Evolutionary conservation across 805 yeast genomes (phyloP), one percentile per base, ranked within the genome.

Genomic region (Wickerhamiella azyma): DNA sequence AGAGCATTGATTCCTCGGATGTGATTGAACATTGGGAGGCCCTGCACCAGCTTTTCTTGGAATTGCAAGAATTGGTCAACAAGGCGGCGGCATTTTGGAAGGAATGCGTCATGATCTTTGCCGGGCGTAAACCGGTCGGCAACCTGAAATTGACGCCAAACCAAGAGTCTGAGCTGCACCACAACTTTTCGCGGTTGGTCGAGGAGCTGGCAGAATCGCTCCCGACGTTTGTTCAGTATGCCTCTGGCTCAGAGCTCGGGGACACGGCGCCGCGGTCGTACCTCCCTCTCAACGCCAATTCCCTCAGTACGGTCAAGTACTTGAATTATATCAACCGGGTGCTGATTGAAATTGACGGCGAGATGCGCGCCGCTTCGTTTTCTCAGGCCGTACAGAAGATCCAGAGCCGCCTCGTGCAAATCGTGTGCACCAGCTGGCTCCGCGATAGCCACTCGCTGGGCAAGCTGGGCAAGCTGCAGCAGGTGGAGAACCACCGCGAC

Each of bases 251-350:
- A n/a, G 30, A 28, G 30, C 37, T 37, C n/a, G 46, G 42, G 1
- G 39, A 52, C 6, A 7, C 4, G 24, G 24, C 24, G 7, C 16
- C 29, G 24, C 37, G 33, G 5, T 37, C 35, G 3, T 78, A 77
- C 54, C 57, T 79, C 18, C 88, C 89, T 2, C 79, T 80, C 1
- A 66, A 67, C 45, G 68, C 85, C 1, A 82, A 80, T 55, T 72
- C 81, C 8, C 63, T 82, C 19, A 69, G 83, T 39, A 68, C 81
- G 2, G 59, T 77, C 30, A 67, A 72, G 51, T 77, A 73, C 53
- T 58, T 75, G 33, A 69, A 77, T 0, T 60, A 62, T 24, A 62
- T 79, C 13, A 65, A 72, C 21, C 66, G 65, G 2, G 64, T 67
- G 2, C 59, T 79, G 9, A 59, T 66, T 26, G 59, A 63, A 24